A percentile compares a stretch with the other conserved stretches of the same genome.
Evolutionary conservation across 1,139 yeast genomes (phyloP).

Genomic region (Blastobotrys buckinghamii): DNA sequence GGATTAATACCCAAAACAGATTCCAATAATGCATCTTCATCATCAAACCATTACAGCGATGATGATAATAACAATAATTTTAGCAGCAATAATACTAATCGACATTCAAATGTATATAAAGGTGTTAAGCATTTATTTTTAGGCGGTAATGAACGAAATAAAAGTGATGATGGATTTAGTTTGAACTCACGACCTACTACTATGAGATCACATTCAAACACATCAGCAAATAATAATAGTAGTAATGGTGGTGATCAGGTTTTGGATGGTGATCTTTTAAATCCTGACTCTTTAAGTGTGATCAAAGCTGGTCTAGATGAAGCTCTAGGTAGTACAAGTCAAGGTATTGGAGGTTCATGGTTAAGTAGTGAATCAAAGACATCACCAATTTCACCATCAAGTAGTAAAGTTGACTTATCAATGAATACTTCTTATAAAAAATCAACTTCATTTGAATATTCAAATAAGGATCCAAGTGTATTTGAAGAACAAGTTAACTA

Average conservation of each 20-base stretch:
- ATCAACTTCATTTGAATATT: background rate
- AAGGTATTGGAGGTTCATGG: constrained; percentile 20
- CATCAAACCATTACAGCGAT: background rate
- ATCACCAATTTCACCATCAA: background rate
- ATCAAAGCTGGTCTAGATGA: constrained; percentile 23
- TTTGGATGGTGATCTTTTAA: constrained; percentile 12
- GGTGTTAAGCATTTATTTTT: constrained; percentile 13
- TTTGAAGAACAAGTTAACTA: background rate
- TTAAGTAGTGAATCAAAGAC: constrained; percentile 3
- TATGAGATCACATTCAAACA: background rate
- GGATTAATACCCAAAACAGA: constrained; percentile 1
- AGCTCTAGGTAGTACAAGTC: constrained; percentile 24
- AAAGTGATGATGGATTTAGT: background rate
- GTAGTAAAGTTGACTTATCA: background rate
- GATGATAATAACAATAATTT: background rate
- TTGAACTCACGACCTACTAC: background rate
- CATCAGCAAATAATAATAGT: background rate
- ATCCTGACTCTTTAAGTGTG: constrained; percentile 15
- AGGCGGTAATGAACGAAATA: constrained; percentile 3
- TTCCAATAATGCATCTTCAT: background rate
- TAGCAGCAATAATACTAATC: background rate
- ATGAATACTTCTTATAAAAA: constrained; percentile 3
- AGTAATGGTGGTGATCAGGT: background rate
- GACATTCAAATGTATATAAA: constrained; percentile 11
- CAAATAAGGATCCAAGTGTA: constrained; percentile 6